Conservation (phyloP, 148 eudicot genomes). For the Heliosperma pusillum region DNA sequence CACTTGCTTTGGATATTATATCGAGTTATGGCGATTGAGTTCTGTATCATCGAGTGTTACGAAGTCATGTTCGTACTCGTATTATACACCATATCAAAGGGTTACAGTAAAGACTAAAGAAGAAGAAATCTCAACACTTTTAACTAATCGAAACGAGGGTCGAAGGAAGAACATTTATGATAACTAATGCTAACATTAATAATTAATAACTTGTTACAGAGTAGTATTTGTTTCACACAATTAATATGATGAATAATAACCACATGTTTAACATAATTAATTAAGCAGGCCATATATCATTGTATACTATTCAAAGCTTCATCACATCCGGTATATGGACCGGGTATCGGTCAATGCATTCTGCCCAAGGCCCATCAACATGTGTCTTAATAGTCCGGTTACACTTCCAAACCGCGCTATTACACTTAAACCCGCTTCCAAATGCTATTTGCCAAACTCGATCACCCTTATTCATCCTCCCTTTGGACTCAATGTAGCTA, state of each 20-base stretch:
- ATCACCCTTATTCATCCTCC: constrained; percentile 71
- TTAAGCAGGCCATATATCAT: background rate
- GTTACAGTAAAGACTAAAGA: too few relatives aligned
- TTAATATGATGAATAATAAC: background rate
- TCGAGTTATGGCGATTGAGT: too few relatives aligned
- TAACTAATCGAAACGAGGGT: background rate
- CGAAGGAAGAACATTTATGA: background rate
- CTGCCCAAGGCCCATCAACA: constrained; percentile 52
- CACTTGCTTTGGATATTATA: background rate
- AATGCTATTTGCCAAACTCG: constrained; percentile 75
- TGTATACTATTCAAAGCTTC: constrained; percentile 23
- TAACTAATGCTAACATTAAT: background rate
- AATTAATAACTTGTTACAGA: background rate
- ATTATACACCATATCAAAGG: too few relatives aligned
- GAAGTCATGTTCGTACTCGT: too few relatives aligned
- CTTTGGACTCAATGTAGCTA: constrained; percentile 60
- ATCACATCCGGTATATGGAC: constrained; percentile 62
- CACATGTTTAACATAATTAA: background rate
- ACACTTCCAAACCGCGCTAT: constrained; percentile 79
- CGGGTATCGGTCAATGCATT: constrained; percentile 67
- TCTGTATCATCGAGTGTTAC: too few relatives aligned
- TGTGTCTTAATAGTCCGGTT: constrained; percentile 39
- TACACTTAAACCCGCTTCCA: constrained; percentile 81
- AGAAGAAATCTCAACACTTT: background rate
- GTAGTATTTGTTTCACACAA: background rate